Evolutionary conservation across 2,329 filamentous ascomycete genomes (phyloP).

Genomic region (Alternaria sp.): DNA sequence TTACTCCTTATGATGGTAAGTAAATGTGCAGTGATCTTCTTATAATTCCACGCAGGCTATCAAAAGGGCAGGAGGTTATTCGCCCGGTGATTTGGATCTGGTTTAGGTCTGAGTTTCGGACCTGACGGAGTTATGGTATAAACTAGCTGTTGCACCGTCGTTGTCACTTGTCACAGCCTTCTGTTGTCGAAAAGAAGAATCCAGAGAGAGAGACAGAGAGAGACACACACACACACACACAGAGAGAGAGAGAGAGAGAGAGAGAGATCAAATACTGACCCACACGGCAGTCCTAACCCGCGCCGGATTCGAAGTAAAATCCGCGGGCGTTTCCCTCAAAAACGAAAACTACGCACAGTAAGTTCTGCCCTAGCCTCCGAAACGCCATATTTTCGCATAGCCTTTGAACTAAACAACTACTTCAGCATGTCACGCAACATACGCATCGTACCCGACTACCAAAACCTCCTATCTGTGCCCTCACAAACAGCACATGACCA

Average conservation of each 20-base stretch:
- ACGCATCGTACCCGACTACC: conserved; percentile 48
- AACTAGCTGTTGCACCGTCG: too few species aligned
- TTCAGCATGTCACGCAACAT: conserved; percentile 50
- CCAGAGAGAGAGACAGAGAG: not conserved
- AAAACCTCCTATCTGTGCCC: conserved; percentile 31
- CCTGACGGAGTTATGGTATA: too few species aligned
- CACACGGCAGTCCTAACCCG: conserved; percentile 46
- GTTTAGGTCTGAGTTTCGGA: too few species aligned
- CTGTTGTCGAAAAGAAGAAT: not conserved
- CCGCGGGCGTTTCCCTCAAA: conserved; percentile 48
- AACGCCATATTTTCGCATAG: not conserved
- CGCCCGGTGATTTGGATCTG: too few species aligned
- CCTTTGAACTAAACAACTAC: not conserved
- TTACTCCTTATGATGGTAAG: conserved; percentile 53
- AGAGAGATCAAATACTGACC: not conserved
- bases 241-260: not conserved
- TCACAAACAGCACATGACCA: conserved; percentile 23
- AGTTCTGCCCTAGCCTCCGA: conserved; percentile 7
- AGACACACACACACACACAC: too few species aligned
- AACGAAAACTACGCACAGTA: conserved; percentile 45
- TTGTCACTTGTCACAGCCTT: not conserved
- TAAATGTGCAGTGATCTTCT: not conserved
- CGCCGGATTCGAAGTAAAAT: conserved; percentile 50
- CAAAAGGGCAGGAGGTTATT: not conserved
- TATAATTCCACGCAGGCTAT: not conserved